Evolutionary conservation across 1,139 yeast species (phyloP).

Genomic region (Yarrowia galli): DNA sequence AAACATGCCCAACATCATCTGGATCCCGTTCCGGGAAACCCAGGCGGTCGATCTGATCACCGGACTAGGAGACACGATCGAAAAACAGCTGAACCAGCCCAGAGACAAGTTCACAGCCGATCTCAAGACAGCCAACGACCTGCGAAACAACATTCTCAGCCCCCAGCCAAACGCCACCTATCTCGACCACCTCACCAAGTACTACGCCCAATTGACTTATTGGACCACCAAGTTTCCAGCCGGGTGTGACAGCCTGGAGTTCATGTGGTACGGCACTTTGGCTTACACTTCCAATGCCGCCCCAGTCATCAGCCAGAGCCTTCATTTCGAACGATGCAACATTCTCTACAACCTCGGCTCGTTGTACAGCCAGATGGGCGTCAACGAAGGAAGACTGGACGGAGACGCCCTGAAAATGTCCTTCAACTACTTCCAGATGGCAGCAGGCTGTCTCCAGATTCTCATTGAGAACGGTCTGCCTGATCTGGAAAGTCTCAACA

Average conservation of each 20-base stretch:
- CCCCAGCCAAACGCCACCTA: conserved; percentile 48
- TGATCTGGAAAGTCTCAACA: conserved; percentile 47
- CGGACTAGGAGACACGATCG: conserved; percentile 60
- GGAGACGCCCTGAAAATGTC: conserved; percentile 68
- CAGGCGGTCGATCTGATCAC: conserved; percentile 57
- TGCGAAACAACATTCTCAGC: conserved; percentile 53
- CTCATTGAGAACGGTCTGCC: conserved; percentile 50
- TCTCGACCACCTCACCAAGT: conserved; percentile 46
- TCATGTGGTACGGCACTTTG: conserved; percentile 76
- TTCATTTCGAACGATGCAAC: conserved; percentile 61
- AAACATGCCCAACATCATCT: conserved; percentile 43
- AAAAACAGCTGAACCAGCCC: conserved; percentile 69
- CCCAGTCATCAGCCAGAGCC: conserved; percentile 42
- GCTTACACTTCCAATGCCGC: conserved; percentile 60
- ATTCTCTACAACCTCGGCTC: conserved; percentile 74
- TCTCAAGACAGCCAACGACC: conserved; percentile 54
- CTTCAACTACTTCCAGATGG: conserved; percentile 65
- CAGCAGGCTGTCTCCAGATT: conserved; percentile 71
- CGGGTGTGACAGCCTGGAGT: conserved; percentile 53
- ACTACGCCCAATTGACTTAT: conserved; percentile 51
- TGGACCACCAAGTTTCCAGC: conserved; percentile 55
- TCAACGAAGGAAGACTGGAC: conserved; percentile 51
- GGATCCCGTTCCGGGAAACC: conserved; percentile 63
- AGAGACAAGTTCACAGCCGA: conserved; percentile 65
- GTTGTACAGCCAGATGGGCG: conserved; percentile 64